Conservation (phyloP, 2,329 filamentous ascomycete species). For the Aspergillus fumigatus region DNA sequence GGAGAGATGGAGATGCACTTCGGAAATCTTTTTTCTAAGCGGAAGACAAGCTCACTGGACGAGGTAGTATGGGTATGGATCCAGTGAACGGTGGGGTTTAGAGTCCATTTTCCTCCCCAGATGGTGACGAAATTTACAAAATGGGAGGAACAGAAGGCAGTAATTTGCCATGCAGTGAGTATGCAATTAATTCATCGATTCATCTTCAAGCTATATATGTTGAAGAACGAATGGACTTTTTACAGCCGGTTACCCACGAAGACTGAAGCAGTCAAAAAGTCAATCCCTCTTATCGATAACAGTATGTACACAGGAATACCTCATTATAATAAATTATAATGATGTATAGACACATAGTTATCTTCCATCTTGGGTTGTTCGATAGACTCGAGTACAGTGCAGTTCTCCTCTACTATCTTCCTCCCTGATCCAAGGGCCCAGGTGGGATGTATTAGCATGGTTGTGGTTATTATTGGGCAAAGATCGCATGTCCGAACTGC, state of each 20-base stretch:
- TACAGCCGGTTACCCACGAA: background rate
- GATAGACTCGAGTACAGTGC: background rate
- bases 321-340: background rate
- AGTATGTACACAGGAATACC: background rate
- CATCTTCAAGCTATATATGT: background rate
- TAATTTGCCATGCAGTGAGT: background rate
- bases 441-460: background rate
- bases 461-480: background rate
- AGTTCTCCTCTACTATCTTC: background rate
- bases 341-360: background rate
- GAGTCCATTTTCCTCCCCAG: background rate
- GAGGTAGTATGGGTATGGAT: background rate
- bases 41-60: background rate
- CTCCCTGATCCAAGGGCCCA: background rate
- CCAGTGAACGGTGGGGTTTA: background rate
- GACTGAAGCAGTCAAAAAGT: background rate
- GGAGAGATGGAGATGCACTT: background rate
- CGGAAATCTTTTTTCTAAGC: background rate
- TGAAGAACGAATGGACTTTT: background rate
- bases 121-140: background rate
- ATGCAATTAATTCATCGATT: background rate
- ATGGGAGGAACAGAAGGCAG: background rate
- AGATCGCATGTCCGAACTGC: background rate
- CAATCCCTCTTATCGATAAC: background rate
- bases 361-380: background rate